These are phyloP conservation scores for Tuber brumale DNA, from an alignment of 495 filamentous ascomycete species.

Conservation along the genomic window DNA sequence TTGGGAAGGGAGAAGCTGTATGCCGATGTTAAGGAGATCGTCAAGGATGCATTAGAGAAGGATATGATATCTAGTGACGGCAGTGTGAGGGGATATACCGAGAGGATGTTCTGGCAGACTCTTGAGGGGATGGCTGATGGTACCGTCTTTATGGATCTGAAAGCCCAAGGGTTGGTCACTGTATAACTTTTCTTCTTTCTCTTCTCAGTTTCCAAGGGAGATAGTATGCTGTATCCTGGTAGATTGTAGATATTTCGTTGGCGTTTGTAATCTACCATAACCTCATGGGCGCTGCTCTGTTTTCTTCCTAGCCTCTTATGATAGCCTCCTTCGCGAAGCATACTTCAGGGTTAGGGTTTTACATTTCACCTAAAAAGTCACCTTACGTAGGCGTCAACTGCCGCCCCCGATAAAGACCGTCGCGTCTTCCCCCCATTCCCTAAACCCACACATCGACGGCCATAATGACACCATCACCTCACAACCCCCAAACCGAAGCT, in stretches of 20 bases:
- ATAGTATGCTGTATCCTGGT: not conserved
- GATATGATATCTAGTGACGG: conserved; percentile 1
- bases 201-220: not conserved
- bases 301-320: not conserved
- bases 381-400: not conserved
- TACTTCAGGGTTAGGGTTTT: not conserved
- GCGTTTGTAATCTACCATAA: not conserved
- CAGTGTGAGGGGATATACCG: not conserved
- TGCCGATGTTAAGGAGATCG: conserved; percentile 24
- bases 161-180: conserved; percentile 2
- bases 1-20: conserved; percentile 18
- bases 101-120: conserved; percentile 1
- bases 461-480: conserved; percentile 2
- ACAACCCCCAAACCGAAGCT: not conserved
- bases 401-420: not conserved
- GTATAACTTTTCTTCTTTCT: not conserved
- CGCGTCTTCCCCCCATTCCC: not conserved
- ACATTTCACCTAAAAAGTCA: not conserved
- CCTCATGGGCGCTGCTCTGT: not conserved
- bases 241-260: not conserved
- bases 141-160: not conserved
- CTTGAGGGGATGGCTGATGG: conserved; percentile 2
- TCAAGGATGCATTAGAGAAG: conserved; percentile 21
- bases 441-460: not conserved
- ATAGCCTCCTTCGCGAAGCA: not conserved